Evolutionary conservation across 441 rosid genomes (phyloP).

Genomic region (Metrosideros polymorpha): DNA sequence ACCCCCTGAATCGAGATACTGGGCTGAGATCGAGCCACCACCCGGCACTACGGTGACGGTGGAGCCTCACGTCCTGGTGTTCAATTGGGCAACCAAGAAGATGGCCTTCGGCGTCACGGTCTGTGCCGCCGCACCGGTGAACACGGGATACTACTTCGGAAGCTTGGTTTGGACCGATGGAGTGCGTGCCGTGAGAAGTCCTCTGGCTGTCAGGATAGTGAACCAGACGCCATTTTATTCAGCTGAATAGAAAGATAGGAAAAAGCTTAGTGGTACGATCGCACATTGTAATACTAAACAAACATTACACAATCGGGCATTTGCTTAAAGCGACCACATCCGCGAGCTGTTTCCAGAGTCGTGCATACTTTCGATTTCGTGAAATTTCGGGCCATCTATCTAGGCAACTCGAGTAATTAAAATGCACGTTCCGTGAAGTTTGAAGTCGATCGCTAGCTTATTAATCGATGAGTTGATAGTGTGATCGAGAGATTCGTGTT

Average conservation of each 20-base stretch:
- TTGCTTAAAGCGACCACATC: neutral
- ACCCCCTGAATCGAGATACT: conserved; percentile 17
- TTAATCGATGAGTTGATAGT: neutral
- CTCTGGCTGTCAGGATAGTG: conserved; percentile 16
- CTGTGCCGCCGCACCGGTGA: conserved; percentile 5
- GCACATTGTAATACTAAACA: neutral
- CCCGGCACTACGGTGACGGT: conserved; percentile 19
- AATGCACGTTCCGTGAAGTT: neutral
- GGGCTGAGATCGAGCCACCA: conserved; percentile 19
- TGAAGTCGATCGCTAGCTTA: neutral
- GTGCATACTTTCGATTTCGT: neutral
- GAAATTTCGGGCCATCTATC: neutral
- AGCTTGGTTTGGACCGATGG: conserved; percentile 51
- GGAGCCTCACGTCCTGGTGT: conserved; percentile 24
- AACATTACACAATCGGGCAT: neutral
- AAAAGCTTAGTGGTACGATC: neutral
- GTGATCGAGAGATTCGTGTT: neutral
- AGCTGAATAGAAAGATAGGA: neutral
- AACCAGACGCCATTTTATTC: neutral
- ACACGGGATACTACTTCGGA: conserved; percentile 37
- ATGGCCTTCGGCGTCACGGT: conserved; percentile 21
- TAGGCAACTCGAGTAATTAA: neutral
- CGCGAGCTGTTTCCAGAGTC: neutral
- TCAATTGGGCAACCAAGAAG: conserved; percentile 10
- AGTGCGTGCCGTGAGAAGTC: conserved; percentile 28